Percentiles rank a stretch among this genome's conserved stretches.
Conservation (phyloP, 495 filamentous ascomycete species). For the Monascus purpureus region DNA sequence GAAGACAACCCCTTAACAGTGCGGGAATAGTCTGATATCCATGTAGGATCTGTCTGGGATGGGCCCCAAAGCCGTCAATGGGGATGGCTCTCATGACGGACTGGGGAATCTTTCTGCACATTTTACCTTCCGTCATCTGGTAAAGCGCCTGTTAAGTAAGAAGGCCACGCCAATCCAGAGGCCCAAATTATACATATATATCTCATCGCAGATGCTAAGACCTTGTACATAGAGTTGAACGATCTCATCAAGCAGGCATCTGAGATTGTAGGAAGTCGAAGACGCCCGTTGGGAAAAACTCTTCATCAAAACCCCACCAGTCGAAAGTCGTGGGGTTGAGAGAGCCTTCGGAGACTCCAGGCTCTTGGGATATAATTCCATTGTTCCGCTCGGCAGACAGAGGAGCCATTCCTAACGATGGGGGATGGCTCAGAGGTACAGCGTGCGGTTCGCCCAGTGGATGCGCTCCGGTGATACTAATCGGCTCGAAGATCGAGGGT, state of each 20-base stretch:
- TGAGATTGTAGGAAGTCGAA: conserved; percentile 37
- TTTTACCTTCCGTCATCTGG: too few species aligned
- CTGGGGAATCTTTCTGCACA: too few species aligned
- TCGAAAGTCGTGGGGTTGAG: conserved; percentile 35
- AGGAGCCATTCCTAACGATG: conserved; percentile 28
- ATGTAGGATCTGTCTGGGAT: too few species aligned
- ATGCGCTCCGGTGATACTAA: conserved; percentile 26
- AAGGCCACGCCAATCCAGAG: too few species aligned
- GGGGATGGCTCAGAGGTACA: conserved; percentile 26
- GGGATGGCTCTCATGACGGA: too few species aligned
- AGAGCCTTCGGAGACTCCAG: conserved; percentile 30
- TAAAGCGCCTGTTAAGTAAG: too few species aligned
- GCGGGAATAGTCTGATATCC: too few species aligned
- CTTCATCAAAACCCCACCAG: conserved; percentile 34
- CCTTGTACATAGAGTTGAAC: too few species aligned
- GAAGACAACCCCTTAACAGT: too few species aligned
- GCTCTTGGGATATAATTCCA: conserved; percentile 16
- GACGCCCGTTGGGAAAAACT: conserved; percentile 34
- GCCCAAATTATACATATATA: too few species aligned
- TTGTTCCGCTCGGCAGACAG: conserved; percentile 31
- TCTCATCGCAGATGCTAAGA: too few species aligned
- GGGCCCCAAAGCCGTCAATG: too few species aligned
- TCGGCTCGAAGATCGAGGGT: conserved; percentile 25
- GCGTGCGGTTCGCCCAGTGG: conserved; percentile 27
- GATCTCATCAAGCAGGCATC: conserved; percentile 24